Conservation (phyloP, 176 grass and related monocot genomes). For the Pontederia paniculata region DNA sequence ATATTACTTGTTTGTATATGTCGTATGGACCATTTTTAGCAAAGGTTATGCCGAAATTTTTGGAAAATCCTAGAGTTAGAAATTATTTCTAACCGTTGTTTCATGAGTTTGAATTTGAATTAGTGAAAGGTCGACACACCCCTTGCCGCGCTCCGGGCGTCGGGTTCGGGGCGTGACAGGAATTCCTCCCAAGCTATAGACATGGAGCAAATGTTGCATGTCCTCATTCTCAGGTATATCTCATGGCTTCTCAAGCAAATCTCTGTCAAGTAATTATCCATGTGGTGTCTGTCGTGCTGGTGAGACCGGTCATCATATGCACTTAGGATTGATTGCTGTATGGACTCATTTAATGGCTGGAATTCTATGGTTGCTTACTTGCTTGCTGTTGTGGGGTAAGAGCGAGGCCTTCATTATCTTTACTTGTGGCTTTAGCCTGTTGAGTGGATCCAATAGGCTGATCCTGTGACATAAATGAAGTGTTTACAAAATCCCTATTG, state of each 20-base stretch:
- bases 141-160: too few relatives aligned
- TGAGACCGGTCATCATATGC: constrained; percentile 40
- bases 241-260: constrained; percentile 80
- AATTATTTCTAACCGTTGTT: too few relatives aligned
- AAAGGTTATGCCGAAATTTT: too few relatives aligned
- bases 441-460: constrained; percentile 41
- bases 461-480: constrained; percentile 32
- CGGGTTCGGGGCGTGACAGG: constrained; percentile 23
- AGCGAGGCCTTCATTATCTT: constrained; percentile 31
- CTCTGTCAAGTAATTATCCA: constrained; percentile 69
- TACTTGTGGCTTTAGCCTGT: constrained; percentile 31
- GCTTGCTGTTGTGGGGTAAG: constrained; percentile 36
- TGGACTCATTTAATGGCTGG: constrained; percentile 30
- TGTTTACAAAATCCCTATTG: constrained; percentile 32
- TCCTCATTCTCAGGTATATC: constrained; percentile 88
- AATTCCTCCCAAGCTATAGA: constrained; percentile 48
- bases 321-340: constrained; percentile 26
- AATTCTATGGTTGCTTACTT: constrained; percentile 44
- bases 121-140: too few relatives aligned
- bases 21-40: too few relatives aligned
- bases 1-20: too few relatives aligned
- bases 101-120: too few relatives aligned
- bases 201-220: constrained; percentile 85
- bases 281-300: constrained; percentile 20
- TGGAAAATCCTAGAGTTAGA: too few relatives aligned